A percentile compares a stretch with the other conserved stretches of the same genome.
These are phyloP conservation scores for Rhizomucor miehei DNA, from an alignment of 371 early-diverging fungal species.

Conservation along the genomic window DNA sequence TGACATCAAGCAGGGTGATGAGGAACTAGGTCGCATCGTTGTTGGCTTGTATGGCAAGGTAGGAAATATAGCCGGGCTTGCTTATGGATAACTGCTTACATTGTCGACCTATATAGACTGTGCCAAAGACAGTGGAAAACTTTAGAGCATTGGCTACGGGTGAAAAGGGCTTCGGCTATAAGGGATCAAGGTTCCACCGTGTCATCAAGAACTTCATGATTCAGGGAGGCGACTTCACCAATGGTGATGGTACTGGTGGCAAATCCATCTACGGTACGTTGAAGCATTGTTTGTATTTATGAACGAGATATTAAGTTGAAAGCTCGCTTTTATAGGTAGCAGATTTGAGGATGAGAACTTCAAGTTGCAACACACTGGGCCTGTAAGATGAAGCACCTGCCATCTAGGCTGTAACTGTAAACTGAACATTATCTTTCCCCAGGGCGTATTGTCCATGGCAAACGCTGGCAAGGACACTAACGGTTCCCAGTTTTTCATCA, in stretches of 20 bases:
- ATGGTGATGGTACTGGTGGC: conserved; percentile 92
- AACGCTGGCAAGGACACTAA: conserved; percentile 94
- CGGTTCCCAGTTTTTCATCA: conserved; percentile 98
- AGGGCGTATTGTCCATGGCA: conserved; percentile 92
- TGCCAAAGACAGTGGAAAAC: conserved; percentile 88
- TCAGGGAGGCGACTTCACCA: conserved; percentile 82
- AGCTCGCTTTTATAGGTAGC: conserved; percentile 22
- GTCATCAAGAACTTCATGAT: conserved; percentile 90
- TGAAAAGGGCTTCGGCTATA: conserved; percentile 80
- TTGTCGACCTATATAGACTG: conserved; percentile 43
- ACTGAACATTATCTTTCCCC: conserved; percentile 22
- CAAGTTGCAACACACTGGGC: conserved; percentile 76
- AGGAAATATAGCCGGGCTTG: neutral
- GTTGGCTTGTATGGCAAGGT: conserved; percentile 80
- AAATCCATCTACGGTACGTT: conserved; percentile 86
- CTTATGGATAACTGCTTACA: neutral
- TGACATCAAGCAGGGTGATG: conserved; percentile 85
- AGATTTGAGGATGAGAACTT: conserved; percentile 97
- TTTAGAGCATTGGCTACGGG: conserved; percentile 86
- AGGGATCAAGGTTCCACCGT: conserved; percentile 87
- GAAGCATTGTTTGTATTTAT: neutral
- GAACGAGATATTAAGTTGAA: neutral
- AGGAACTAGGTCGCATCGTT: conserved; percentile 80
- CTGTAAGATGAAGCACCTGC: conserved; percentile 38
- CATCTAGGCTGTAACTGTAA: neutral